Base-by-base conservation (phyloP, 768 basidiomycete genomes). In the Royoungia palumana region DNA sequence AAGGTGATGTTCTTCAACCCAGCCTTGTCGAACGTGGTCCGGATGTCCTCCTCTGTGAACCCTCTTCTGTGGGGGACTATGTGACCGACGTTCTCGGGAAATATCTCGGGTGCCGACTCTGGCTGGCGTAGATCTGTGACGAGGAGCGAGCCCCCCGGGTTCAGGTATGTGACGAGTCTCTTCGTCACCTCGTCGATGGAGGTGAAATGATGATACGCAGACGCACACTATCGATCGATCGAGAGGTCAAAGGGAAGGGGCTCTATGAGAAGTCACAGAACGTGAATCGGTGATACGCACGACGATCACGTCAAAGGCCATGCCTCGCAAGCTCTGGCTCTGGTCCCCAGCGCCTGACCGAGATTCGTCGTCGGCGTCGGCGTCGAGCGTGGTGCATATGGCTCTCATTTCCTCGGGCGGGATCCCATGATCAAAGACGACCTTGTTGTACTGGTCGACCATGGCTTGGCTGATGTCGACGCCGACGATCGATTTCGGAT, bases 381-480 rank as follows among this genome's bases (percentile, higher is more conserved):
- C 73, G 35, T 60, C 71, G 35, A 77, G 76, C 0, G 63, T 64
- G 50, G 40, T 43, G 8, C 80, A 76, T 25, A 87, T 62, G 1
- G 84, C 84, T 10, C 71, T 72, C 83, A 89, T 85, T 58, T 87
- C 83, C 43, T 85, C 81, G 1, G 72, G 66, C 2, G 75, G 57
- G 32, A 88, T 77, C 5, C 86, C 85, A 49, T 88, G 82, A 46
- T 83, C 78, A 17, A 50, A 50, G 12, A 80, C 80, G 19, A 73
- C 70, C 44, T 66, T 58, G 64, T 87, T 88, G 71, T 79, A 91
- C 14, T 72, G 65, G 46, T 87, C 81, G 9, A 90, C 83, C 72
- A 82, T 78, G 1, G 67, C 76, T 53, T 82, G 80, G 66, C 82
- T 88, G 60, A 89, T 85, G 60, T 91, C 89, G 14, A 87, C 80